These are phyloP conservation scores for Annulohypoxylon maeteangense DNA, from an alignment of 495 filamentous ascomycete species.

Conservation along the genomic window DNA sequence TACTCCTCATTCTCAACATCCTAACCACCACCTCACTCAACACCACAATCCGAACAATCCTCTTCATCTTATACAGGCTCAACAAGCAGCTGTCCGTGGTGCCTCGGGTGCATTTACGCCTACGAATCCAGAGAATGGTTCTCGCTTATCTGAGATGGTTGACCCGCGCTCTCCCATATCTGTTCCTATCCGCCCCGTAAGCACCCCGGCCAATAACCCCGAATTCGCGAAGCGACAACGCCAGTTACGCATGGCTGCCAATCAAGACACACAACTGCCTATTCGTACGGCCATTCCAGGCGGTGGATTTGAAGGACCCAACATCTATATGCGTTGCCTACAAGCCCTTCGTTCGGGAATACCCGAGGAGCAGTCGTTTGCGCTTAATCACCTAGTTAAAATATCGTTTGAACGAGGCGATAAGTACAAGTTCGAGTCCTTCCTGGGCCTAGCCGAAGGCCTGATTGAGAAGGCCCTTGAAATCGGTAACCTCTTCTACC, in stretches of 20 bases:
- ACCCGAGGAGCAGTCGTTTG: constrained; percentile 84
- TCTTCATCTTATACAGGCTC: constrained; percentile 42
- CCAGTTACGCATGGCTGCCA: constrained; percentile 40
- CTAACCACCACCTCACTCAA: constrained; percentile 43
- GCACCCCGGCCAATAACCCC: constrained; percentile 75
- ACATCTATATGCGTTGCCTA: constrained; percentile 89
- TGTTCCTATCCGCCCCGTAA: constrained; percentile 72
- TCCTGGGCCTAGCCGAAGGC: constrained; percentile 88
- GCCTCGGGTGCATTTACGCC: constrained; percentile 54
- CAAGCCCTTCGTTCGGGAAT: constrained; percentile 82
- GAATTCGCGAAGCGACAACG: constrained; percentile 65
- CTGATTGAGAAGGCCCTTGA: constrained; percentile 85
- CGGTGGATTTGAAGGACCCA: constrained; percentile 72
- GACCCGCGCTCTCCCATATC: constrained; percentile 66
- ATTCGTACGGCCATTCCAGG: constrained; percentile 43
- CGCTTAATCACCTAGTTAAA: constrained; percentile 90
- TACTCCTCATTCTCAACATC: constrained; percentile 45
- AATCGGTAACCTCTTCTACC: constrained; percentile 77
- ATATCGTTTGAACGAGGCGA: constrained; percentile 94
- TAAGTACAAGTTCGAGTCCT: constrained; percentile 93
- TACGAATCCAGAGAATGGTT: constrained; percentile 52
- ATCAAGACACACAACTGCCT: constrained; percentile 39
- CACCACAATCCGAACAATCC: constrained; percentile 46
- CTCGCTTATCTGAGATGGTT: constrained; percentile 66
- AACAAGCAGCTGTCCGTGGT: constrained; percentile 51